Conservation (phyloP, 495 filamentous ascomycete species). For the Aspergillus panamensis region DNA sequence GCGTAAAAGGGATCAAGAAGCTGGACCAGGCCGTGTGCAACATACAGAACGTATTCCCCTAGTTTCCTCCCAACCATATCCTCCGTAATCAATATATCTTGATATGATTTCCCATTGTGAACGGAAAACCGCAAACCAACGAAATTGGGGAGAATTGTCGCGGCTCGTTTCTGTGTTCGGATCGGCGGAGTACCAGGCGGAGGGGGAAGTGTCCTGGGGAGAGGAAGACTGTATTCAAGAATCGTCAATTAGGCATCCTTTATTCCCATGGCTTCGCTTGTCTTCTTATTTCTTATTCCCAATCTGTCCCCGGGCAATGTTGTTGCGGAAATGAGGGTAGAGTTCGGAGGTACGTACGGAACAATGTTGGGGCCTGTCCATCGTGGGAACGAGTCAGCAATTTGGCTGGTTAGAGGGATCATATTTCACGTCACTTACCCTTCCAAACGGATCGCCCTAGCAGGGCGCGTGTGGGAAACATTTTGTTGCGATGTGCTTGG, state of each 20-base stretch:
- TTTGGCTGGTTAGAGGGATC: background rate
- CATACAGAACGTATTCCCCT: constrained; percentile 90
- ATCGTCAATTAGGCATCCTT: background rate
- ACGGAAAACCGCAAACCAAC: constrained; percentile 91
- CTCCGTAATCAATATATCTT: constrained; percentile 85
- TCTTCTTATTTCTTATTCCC: background rate
- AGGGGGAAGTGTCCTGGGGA: constrained; percentile 43
- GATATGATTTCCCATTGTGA: constrained; percentile 91
- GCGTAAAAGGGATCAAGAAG: background rate
- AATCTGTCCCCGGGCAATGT: background rate
- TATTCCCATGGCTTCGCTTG: background rate
- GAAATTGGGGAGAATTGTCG: constrained; percentile 94
- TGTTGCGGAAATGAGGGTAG: background rate
- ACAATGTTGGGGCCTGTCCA: constrained; percentile 51
- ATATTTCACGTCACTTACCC: constrained; percentile 42
- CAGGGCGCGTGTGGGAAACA: constrained; percentile 60
- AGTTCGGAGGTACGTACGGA: constrained; percentile 40
- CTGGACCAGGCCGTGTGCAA: constrained; percentile 15
- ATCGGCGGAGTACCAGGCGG: constrained; percentile 68
- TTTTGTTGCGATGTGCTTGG: constrained; percentile 29
- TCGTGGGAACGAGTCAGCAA: constrained; percentile 1
- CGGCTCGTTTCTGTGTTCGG: constrained; percentile 80
- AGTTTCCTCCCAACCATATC: constrained; percentile 99
- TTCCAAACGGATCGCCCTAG: constrained; percentile 72
- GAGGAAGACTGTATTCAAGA: constrained; percentile 35